These are phyloP conservation scores for Mycena sp. DNA, from an alignment of 1,284 basidiomycete species.

Conservation along the genomic window DNA sequence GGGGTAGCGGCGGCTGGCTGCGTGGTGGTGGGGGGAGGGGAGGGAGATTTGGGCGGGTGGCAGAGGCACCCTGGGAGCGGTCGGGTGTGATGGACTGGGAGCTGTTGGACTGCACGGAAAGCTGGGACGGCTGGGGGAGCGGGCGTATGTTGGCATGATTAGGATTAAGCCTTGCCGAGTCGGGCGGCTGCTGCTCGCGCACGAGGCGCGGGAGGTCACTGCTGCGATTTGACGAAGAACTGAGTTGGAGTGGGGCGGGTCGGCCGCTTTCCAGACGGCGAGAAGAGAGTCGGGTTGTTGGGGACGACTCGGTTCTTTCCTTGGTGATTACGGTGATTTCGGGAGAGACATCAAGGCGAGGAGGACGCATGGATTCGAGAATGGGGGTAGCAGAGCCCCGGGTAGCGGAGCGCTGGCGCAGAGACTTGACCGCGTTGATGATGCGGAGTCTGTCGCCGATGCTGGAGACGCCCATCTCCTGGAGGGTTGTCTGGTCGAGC, in stretches of 20 bases:
- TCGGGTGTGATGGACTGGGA: too few species aligned
- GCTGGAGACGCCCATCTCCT: conserved; percentile 88
- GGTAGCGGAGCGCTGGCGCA: conserved; percentile 64
- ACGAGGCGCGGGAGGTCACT: conserved; percentile 73
- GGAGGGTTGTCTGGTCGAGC: conserved; percentile 84
- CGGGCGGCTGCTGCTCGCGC: conserved; percentile 63
- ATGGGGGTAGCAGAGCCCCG: conserved; percentile 34
- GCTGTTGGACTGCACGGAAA: conserved; percentile 33
- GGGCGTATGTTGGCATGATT: conserved; percentile 48
- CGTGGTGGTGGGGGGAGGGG: conserved; percentile 75
- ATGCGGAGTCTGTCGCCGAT: conserved; percentile 92
- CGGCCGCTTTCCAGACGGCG: conserved; percentile 62
- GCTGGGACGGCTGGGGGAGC: conserved; percentile 45
- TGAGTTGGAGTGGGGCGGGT: conserved; percentile 75
- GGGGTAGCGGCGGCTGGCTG: conserved; percentile 68
- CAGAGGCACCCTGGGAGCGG: conserved; percentile 44
- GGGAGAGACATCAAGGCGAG: conserved; percentile 29
- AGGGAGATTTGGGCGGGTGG: conserved; percentile 61
- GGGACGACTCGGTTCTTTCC: conserved; percentile 36
- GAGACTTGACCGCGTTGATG: conserved; percentile 81
- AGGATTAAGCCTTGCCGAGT: conserved; percentile 50
- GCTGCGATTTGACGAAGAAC: conserved; percentile 53
- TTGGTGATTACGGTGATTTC: conserved; percentile 18
- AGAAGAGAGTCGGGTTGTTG: conserved; percentile 40
- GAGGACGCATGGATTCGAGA: conserved; percentile 33